Evolutionary conservation across 192 early-diverging fungal genomes (phyloP), one percentile per base, ranked within the genome.

Genomic region (Backusella psychrophila): DNA sequence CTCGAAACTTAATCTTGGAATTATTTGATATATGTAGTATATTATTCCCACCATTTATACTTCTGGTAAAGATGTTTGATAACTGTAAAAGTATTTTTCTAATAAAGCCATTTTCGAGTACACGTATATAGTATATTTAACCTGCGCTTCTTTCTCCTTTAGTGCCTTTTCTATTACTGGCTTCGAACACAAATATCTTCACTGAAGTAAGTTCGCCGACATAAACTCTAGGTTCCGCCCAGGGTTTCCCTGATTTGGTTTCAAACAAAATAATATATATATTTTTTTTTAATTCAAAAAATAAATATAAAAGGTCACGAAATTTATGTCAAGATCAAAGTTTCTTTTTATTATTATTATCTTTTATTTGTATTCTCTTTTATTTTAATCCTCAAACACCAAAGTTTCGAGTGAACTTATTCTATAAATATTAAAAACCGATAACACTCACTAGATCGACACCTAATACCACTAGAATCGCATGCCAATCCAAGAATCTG

Each of bases 221-320:
- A 26, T 56, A 56, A 56, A 56, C 53, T 56, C 53, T 56, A 56
- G n/a, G 53, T 56, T 56, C 53, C 53, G 53, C 53, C 53, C 53
- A 56, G 53, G 53, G 53, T 56, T 56, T 56, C 53, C 53, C 53
- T 56, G 53, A 56, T 56, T 56, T 56, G 53, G 53, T 56, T 56
- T 56, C 21, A 23, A 63, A 63, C 19, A 63, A 29, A 63, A 23
- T 29, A 14, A 6, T 26, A 21, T 8, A n/a, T n/a, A n/a, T n/a
- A n/a, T 59, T 59, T 59, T 59, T 59, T 63, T 63, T 63, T 23
- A 7, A 8, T 23, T 56, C 21, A n/a, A n/a, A n/a, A n/a, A 56
- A 56, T 23, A 23, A 56, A 56, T 56, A 56, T 56, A 56, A 56
- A 56, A 56, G 53, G 53, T 56, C 53, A 56, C 21, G 17, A 23